Evolutionary conservation across 306 rosid species (phyloP), one percentile per base, ranked within the genome.

Genomic region (Abrus precatorius): DNA sequence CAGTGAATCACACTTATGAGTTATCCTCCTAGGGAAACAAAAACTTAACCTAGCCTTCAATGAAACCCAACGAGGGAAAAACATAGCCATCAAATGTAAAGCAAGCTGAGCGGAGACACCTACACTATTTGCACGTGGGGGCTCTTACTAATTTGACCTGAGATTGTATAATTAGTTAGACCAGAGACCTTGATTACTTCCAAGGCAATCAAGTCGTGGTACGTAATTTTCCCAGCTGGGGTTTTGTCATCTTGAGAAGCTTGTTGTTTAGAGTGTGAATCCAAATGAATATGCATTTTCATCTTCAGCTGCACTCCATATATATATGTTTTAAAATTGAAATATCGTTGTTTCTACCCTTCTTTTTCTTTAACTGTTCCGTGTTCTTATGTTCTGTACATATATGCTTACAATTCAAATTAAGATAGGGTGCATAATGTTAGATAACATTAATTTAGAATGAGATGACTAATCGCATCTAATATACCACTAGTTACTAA

Each of bases 121-220:
- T 28, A 60, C 49, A 40, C 43, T 61, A 13, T 67, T 49, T 45
- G 48, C 62, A 28, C 9, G 77, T 20, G 59, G 48, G 32, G 27
- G 65, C 44, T 60, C 47, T 59, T 38, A 49, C 11, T 56, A 36
- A 6, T 48, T 82, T 49, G 56, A 53, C 59, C 41, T 28, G 48
- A 57, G 48, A 59, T 66, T 72, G 20, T 27, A 3, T 75, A 44
- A 2, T 49, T 56, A 40, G 48, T 72, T 72, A 52, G 55, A 2
- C 79, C 13, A 36, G 54, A 48, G 67, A 38, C 2, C 10, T 28
- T 66, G 14, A 52, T 40, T 29, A 67, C 62, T 77, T 55, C 27
- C 55, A 71, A 67, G 81, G 63, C 48, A 74, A 75, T 63, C 29
- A 52, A 62, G 32, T 43, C 41, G 63, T 12, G 74, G 28, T 50